Evolutionary conservation across 495 filamentous ascomycete genomes (phyloP).

Genomic region (Friedmanniomyces simplex): DNA sequence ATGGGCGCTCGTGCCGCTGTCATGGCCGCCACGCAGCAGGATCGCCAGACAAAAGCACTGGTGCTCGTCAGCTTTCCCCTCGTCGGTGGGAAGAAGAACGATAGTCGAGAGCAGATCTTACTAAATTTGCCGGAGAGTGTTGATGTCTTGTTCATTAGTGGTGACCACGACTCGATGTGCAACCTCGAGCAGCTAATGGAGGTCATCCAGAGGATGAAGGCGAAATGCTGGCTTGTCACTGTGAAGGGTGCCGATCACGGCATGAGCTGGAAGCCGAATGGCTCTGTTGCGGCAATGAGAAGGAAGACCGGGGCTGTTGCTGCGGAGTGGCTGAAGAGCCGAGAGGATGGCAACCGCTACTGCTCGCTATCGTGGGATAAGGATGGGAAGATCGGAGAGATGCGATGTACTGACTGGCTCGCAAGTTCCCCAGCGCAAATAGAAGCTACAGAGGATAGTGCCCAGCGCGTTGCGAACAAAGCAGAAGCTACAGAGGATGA

Average conservation of each 20-base stretch:
- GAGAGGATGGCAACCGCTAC: background rate
- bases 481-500: background rate
- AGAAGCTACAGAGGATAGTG: background rate
- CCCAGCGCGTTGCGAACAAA: background rate
- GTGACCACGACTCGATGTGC: conserved; percentile 31
- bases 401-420: background rate
- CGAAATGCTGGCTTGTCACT: conserved; percentile 25
- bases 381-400: background rate
- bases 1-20: conserved; percentile 37
- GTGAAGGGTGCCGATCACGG: conserved; percentile 34
- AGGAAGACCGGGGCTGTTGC: conserved; percentile 27
- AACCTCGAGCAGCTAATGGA: conserved; percentile 23
- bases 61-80: conserved; percentile 35
- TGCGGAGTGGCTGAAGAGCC: conserved; percentile 23
- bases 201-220: conserved; percentile 28
- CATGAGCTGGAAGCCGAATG: conserved; percentile 28
- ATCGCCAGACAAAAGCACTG: conserved; percentile 13
- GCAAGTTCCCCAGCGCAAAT: background rate
- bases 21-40: conserved; percentile 24
- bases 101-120: conserved; percentile 30
- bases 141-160: conserved; percentile 31
- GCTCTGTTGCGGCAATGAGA: conserved; percentile 17
- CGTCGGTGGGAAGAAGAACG: conserved; percentile 21
- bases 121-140: conserved; percentile 21
- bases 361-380: background rate